Conservation (phyloP, 2,329 filamentous ascomycete genomes). For the Acarospora socialis region DNA sequence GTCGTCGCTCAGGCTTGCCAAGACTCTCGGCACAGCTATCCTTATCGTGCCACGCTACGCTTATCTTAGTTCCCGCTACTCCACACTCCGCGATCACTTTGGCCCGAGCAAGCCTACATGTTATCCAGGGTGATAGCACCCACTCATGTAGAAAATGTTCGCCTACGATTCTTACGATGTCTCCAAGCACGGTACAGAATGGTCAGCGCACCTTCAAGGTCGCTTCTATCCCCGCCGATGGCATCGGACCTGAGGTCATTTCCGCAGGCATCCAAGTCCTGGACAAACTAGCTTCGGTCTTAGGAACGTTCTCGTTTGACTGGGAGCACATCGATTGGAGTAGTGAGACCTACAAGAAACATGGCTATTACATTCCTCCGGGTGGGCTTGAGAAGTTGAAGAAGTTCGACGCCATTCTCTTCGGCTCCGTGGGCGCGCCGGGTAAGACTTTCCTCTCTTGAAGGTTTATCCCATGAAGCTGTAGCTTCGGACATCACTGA, state of each 20-base stretch:
- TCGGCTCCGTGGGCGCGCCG: slow-evolving; percentile 52
- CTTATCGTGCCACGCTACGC: no score
- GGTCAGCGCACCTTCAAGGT: slow-evolving; percentile 38
- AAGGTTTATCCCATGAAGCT: slow-evolving; percentile 2
- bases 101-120: no score
- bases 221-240: slow-evolving; percentile 54
- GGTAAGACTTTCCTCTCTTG: slow-evolving; percentile 17
- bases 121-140: no score
- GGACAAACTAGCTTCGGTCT: slow-evolving; percentile 35
- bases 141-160: no score
- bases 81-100: no score
- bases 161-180: no score
- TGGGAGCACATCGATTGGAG: slow-evolving; percentile 55
- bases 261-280: slow-evolving; percentile 48
- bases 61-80: no score
- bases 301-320: slow-evolving; percentile 44
- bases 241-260: slow-evolving; percentile 56
- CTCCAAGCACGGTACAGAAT: slow-evolving; percentile 3
- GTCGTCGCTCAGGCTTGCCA: no score
- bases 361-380: slow-evolving; percentile 50
- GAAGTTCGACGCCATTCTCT: slow-evolving; percentile 51
- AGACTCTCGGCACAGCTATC: no score
- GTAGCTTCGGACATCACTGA: background rate
- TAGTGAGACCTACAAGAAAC: slow-evolving; percentile 50
- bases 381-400: slow-evolving; percentile 43